Conservation (phyloP, 2,329 filamentous ascomycete genomes). For the Pseudogymnoascus sp. region DNA sequence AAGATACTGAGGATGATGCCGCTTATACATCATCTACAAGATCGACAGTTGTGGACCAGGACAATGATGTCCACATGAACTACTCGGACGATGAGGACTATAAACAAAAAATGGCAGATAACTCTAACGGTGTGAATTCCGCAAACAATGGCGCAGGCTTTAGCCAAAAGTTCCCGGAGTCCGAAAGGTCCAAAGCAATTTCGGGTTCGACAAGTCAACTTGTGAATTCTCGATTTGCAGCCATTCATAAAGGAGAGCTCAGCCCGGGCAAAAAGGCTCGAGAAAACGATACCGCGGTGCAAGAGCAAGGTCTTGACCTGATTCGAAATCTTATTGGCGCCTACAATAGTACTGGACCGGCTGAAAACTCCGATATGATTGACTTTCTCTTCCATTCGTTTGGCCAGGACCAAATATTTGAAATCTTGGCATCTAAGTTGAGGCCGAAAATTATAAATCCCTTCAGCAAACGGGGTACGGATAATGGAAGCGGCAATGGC, state of each 20-base stretch:
- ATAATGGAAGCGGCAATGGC: slow-evolving; percentile 20
- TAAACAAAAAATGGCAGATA: neutral
- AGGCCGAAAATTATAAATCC: slow-evolving; percentile 51
- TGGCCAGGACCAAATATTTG: slow-evolving; percentile 71
- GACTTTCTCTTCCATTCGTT: slow-evolving; percentile 73
- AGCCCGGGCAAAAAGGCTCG: slow-evolving; percentile 61
- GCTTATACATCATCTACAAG: slow-evolving; percentile 12
- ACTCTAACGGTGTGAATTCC: neutral
- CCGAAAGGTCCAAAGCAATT: slow-evolving; percentile 9
- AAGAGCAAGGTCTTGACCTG: slow-evolving; percentile 85
- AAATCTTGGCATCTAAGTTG: slow-evolving; percentile 73
- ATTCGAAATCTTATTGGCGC: slow-evolving; percentile 79
- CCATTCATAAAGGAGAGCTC: slow-evolving; percentile 58
- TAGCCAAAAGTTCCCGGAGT: neutral
- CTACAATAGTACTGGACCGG: slow-evolving; percentile 42
- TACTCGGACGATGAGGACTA: slow-evolving; percentile 36
- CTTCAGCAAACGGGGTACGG: slow-evolving; percentile 38
- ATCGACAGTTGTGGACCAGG: slow-evolving; percentile 35
- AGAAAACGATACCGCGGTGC: slow-evolving; percentile 74
- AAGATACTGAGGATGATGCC: slow-evolving; percentile 47
- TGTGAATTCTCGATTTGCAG: slow-evolving; percentile 43
- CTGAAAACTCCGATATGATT: slow-evolving; percentile 64
- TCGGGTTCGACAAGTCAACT: slow-evolving; percentile 33
- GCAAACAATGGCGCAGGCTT: neutral
- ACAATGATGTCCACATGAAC: slow-evolving; percentile 54